Evolutionary conservation across 2,329 filamentous ascomycete genomes (phyloP), one percentile per base, ranked within the genome.

Genomic region (Fonsecaea erecta): DNA sequence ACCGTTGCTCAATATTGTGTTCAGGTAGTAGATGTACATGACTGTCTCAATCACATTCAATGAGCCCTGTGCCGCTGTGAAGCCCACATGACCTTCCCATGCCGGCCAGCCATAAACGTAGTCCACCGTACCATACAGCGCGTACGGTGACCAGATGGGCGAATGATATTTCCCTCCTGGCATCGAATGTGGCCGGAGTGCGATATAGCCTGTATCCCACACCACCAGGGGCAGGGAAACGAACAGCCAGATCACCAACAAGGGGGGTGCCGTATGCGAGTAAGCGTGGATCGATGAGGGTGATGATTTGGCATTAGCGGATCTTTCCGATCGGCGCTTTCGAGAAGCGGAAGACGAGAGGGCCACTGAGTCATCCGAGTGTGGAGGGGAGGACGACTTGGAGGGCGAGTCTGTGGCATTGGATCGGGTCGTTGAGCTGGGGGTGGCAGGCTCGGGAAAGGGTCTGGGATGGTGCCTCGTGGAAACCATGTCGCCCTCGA

Each of bases 161-260:
- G 80, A 83, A 79, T 96, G 91, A 59, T 90, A 80, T 53, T 77
- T 78, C 16, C 92, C 92, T 71, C 91, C 91, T 0, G 88, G 86
- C 90, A 97, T 95, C 63, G 88, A 90, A 77, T 89, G 86, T 32
- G 93, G 93, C 21, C 93, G 90, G 60, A 91, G 80, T 53, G 96
- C 81, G 43, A 96, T 87, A 80, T 96, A 97, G 64, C 82, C 81
- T 32, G 85, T 86, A 79, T 97, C 93, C 93, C 93, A 96, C 57
- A 86, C 74, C 55, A 96, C 91, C 66, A 96, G 84, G 1, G 91
- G 91, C 16, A 95, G 79, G 21, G 90, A 93, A 67, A 94, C 69
- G 64, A 83, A 77, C 28, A 96, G 83, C 92, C 92, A 96, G 68
- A 87, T 70, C 51, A 92, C 83, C 24, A 86, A 81, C 12, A 87